These are phyloP conservation scores for Diaporthe amygdali DNA, from an alignment of 2,329 filamentous ascomycete species.

Conservation along the genomic window DNA sequence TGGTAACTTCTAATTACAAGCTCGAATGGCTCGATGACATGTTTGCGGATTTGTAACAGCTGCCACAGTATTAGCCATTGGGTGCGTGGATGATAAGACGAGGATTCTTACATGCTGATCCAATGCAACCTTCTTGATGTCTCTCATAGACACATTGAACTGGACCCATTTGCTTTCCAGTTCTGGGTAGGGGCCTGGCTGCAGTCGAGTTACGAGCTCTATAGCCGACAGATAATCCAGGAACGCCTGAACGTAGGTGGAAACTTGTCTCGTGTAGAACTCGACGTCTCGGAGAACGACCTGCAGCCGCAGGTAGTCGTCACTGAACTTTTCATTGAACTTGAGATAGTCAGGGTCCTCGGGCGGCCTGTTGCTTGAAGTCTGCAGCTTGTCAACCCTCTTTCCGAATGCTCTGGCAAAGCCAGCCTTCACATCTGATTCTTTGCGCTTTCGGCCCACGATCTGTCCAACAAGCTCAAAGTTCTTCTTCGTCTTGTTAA, in stretches of 20 bases:
- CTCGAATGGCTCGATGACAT: constrained; percentile 74
- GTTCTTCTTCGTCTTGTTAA: constrained; percentile 95
- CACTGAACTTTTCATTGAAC: constrained; percentile 84
- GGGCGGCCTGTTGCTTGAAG: constrained; percentile 63
- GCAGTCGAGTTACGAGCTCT: constrained; percentile 77
- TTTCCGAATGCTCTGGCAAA: constrained; percentile 90
- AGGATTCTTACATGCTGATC: constrained; percentile 75
- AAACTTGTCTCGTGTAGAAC: constrained; percentile 83
- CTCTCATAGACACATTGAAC: constrained; percentile 85
- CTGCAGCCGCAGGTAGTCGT: constrained; percentile 90
- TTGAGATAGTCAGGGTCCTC: constrained; percentile 85
- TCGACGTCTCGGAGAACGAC: constrained; percentile 94
- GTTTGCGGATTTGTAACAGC: constrained; percentile 73
- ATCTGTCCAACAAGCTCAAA: constrained; percentile 92
- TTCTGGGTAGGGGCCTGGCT: constrained; percentile 78
- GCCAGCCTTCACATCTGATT: constrained; percentile 84
- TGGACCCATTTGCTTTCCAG: constrained; percentile 93
- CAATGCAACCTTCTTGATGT: constrained; percentile 82
- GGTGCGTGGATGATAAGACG: neutral
- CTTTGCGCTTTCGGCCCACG: constrained; percentile 82
- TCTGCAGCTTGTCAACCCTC: constrained; percentile 81
- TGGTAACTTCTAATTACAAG: constrained; percentile 62
- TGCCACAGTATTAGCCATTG: constrained; percentile 37
- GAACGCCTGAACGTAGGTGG: constrained; percentile 81
- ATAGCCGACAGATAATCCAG: constrained; percentile 81